Conservation (phyloP, 441 rosid genomes). For the Manihot esculenta region DNA sequence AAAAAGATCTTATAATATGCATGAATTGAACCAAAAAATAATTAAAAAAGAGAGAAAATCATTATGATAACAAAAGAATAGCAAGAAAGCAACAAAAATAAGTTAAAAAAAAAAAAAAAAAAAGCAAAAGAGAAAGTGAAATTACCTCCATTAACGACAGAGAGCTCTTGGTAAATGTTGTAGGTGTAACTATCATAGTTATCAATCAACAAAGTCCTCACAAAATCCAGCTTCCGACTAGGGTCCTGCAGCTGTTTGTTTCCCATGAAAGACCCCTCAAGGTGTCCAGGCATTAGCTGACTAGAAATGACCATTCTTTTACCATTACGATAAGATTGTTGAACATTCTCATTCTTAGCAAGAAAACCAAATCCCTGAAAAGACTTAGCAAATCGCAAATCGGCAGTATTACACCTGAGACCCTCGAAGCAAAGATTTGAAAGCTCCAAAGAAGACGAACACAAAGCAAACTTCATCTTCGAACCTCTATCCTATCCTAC, state of each 20-base stretch:
- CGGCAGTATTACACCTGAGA: constrained; percentile 27
- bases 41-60: too few relatives aligned
- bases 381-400: constrained; percentile 27
- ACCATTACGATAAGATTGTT: constrained; percentile 27
- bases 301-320: constrained; percentile 39
- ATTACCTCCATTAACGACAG: constrained; percentile 83
- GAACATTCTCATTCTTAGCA: constrained; percentile 30
- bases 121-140: background rate
- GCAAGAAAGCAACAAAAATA: too few relatives aligned
- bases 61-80: background rate
- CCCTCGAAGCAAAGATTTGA: constrained; percentile 42
- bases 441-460: constrained; percentile 43
- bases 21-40: background rate
- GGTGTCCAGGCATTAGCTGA: constrained; percentile 47
- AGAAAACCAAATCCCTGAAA: constrained; percentile 33
- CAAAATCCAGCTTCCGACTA: constrained; percentile 51
- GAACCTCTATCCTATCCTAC: constrained; percentile 12
- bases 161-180: constrained; percentile 81
- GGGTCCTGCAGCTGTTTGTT: constrained; percentile 40
- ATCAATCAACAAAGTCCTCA: constrained; percentile 89
- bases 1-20: background rate
- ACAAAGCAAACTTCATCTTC: constrained; percentile 43
- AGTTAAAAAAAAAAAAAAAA: background rate
- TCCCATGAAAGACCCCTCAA: constrained; percentile 55
- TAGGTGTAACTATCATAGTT: constrained; percentile 96